Evolutionary conservation across 2,329 filamentous ascomycete species (phyloP).

Genomic region (Davidsoniella australis): DNA sequence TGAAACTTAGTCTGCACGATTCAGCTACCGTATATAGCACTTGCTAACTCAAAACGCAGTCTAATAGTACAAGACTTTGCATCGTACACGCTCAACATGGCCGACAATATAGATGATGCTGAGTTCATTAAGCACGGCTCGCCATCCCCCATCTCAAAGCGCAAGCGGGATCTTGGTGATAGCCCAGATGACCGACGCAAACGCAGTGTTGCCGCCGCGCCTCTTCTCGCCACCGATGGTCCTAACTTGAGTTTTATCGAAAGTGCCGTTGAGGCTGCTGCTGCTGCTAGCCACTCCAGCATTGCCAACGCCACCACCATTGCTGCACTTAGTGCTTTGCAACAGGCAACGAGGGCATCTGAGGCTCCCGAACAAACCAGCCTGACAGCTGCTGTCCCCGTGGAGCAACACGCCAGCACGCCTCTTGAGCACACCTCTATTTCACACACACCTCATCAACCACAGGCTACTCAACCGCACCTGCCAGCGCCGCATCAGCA

Average conservation of each 20-base stretch:
- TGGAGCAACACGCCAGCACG: not conserved
- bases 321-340: slow-evolving; percentile 31
- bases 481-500: slow-evolving; percentile 1
- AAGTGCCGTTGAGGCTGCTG: slow-evolving; percentile 30
- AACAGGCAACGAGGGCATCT: slow-evolving; percentile 30
- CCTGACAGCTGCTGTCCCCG: not conserved
- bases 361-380: slow-evolving; percentile 5
- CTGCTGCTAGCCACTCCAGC: slow-evolving; percentile 21
- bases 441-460: slow-evolving; percentile 5
- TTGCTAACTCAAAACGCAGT: not conserved
- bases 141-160: slow-evolving; percentile 32
- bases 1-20: too few species aligned
- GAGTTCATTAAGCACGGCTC: slow-evolving; percentile 9
- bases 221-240: slow-evolving; percentile 10
- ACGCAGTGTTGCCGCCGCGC: slow-evolving; percentile 28
- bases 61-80: not conserved
- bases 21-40: too few species aligned
- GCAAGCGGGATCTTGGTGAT: slow-evolving; percentile 33
- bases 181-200: slow-evolving; percentile 36
- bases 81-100: not conserved
- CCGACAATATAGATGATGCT: slow-evolving; percentile 7
- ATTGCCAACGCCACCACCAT: slow-evolving; percentile 11
- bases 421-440: slow-evolving; percentile 6
- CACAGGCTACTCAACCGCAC: slow-evolving; percentile 6
- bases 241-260: slow-evolving; percentile 29